Percentiles rank a stretch among this genome's conserved stretches.
Evolutionary conservation across 495 filamentous ascomycete genomes (phyloP).

Genomic region (Penicillium salamii): DNA sequence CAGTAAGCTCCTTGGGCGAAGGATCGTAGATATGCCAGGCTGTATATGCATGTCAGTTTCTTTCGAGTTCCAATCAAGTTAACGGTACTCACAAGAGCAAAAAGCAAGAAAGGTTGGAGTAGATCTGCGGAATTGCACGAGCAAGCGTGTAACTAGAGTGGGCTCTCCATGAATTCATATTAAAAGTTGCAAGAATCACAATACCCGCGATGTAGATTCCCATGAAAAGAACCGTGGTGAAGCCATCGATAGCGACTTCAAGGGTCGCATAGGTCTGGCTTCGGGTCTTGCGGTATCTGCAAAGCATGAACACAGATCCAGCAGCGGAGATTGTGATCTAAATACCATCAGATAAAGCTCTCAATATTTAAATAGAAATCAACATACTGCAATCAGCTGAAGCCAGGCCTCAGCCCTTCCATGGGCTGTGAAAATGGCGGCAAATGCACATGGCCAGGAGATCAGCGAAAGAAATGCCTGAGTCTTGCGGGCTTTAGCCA

Average conservation of each 20-base stretch:
- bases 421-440: conserved; percentile 3
- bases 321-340: conserved; percentile 1
- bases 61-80: not conserved
- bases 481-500: conserved; percentile 1
- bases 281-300: not conserved
- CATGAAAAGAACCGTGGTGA: not conserved
- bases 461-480: conserved; percentile 1
- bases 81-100: conserved; percentile 1
- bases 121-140: conserved; percentile 2
- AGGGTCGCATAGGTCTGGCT: not conserved
- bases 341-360: not conserved
- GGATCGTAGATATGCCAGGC: conserved; percentile 5
- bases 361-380: too few species aligned
- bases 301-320: not conserved
- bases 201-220: conserved; percentile 4
- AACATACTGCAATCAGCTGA: conserved; percentile 1
- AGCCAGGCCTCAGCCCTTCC: not conserved
- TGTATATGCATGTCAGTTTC: not conserved
- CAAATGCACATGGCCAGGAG: conserved; percentile 5
- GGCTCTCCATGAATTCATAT: not conserved
- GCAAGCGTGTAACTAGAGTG: not conserved
- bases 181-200: not conserved
- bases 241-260: conserved; percentile 1
- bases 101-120: conserved; percentile 9
- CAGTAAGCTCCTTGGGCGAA: conserved; percentile 1